Percentiles rank a stretch among this genome's conserved stretches.
Conservation (phyloP, 106 monocot genomes). For the Dendrobium catenatum region DNA sequence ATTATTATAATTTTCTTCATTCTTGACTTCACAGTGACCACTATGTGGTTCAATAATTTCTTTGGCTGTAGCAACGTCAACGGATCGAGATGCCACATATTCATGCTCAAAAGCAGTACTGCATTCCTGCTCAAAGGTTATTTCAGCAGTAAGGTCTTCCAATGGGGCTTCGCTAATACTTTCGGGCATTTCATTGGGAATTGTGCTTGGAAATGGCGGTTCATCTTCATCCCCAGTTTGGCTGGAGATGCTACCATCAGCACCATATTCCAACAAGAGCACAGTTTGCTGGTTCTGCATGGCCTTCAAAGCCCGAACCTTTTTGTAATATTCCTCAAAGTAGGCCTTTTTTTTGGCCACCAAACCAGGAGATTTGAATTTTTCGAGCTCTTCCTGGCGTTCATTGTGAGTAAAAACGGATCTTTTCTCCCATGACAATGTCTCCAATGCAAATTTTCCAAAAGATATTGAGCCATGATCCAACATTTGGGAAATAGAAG, state of each 20-base stretch:
- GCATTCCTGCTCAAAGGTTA: background rate
- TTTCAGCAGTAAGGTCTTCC: conserved; percentile 4
- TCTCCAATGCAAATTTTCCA: conserved; percentile 67
- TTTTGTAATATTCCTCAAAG: conserved; percentile 90
- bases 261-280: conserved; percentile 47
- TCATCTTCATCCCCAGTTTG: conserved; percentile 53
- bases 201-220: background rate
- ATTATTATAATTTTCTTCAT: conserved; percentile 5
- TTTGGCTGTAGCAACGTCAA: background rate
- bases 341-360: conserved; percentile 92
- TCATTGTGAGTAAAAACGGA: conserved; percentile 69
- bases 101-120: background rate
- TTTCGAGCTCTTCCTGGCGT: conserved; percentile 72
- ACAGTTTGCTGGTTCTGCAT: conserved; percentile 61
- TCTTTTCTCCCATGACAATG: conserved; percentile 82
- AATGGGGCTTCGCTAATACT: conserved; percentile 8
- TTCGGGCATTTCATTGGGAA: conserved; percentile 10
- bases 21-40: background rate
- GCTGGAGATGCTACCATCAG: conserved; percentile 48
- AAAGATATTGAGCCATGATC: conserved; percentile 94
- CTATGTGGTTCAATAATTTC: conserved; percentile 2
- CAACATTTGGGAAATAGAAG: conserved; percentile 51
- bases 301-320: conserved; percentile 50
- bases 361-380: conserved; percentile 71
- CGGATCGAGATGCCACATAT: background rate